phyloP scores from a whole-genome alignment of 2,329 filamentous ascomycete genomes.

The Onygenales sp. region DNA sequence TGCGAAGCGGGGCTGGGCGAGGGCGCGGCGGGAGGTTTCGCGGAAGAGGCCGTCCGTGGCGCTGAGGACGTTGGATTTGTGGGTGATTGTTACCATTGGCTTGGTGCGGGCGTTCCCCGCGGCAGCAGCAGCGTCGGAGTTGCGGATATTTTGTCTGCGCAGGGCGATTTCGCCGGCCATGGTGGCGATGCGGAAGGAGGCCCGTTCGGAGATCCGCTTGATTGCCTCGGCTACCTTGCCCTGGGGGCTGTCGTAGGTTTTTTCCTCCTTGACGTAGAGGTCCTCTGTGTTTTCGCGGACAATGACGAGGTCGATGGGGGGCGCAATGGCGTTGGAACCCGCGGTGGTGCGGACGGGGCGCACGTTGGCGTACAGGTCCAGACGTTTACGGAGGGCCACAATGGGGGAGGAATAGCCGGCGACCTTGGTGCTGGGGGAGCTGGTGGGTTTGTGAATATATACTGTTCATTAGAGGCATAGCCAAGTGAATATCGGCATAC shows the following conservation, averaged over 20 bases:
- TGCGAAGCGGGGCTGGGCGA: slow-evolving; percentile 56
- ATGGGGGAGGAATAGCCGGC: slow-evolving; percentile 95
- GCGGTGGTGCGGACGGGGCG: slow-evolving; percentile 82
- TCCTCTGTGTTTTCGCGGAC: slow-evolving; percentile 99
- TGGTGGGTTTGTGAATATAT: slow-evolving; percentile 18
- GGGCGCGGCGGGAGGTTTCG: slow-evolving; percentile 62
- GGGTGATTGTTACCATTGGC: slow-evolving; percentile 86
- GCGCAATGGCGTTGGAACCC: slow-evolving; percentile 33
- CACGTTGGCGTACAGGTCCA: slow-evolving; percentile 95
- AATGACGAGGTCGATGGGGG: slow-evolving; percentile 90
- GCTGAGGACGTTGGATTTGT: slow-evolving; percentile 95
- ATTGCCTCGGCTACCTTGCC: slow-evolving; percentile 92
- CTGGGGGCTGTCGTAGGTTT: slow-evolving; percentile 60
- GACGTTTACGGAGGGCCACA: slow-evolving; percentile 87
- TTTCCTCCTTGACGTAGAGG: slow-evolving; percentile 95
- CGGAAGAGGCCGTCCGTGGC: slow-evolving; percentile 97
- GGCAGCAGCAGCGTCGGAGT: slow-evolving; percentile 34
- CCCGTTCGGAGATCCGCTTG: slow-evolving; percentile 87
- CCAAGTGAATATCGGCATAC: slow-evolving; percentile 21
- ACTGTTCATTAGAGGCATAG: not conserved
- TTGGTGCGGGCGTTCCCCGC: slow-evolving; percentile 48
- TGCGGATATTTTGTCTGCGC: slow-evolving; percentile 70
- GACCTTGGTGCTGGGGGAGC: slow-evolving; percentile 78
- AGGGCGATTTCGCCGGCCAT: slow-evolving; percentile 95
- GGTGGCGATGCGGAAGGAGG: slow-evolving; percentile 73